Percentiles rank a stretch among this genome's conserved stretches.
These are phyloP conservation scores for Thielaviopsis euricoi DNA, from an alignment of 2,329 filamentous ascomycete species.

Conservation along the genomic window DNA sequence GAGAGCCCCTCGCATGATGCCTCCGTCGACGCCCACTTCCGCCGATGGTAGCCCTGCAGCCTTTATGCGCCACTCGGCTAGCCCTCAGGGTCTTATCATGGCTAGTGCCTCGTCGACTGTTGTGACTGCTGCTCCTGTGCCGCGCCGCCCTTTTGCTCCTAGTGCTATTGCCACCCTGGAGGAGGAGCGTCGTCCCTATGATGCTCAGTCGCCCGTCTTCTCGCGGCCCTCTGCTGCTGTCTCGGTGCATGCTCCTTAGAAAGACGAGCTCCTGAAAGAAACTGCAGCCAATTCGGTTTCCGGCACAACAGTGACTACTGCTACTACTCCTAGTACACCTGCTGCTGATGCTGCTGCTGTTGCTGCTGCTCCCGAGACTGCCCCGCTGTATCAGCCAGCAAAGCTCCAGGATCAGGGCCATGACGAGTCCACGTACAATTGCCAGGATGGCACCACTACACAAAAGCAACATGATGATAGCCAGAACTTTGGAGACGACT, in stretches of 20 bases:
- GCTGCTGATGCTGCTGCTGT: background rate
- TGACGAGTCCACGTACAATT: background rate
- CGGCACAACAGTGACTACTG: background rate
- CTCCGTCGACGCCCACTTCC: constrained; percentile 1
- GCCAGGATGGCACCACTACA: background rate
- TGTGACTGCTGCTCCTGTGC: constrained; percentile 8
- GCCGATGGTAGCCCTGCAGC: background rate
- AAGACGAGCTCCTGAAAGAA: constrained; percentile 3
- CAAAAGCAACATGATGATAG: background rate
- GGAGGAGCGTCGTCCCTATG: constrained; percentile 8
- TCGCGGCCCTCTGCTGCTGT: constrained; percentile 7
- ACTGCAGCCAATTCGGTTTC: background rate
- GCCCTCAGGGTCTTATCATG: constrained; percentile 2
- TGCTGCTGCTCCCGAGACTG: background rate
- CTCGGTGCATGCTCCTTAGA: constrained; percentile 11
- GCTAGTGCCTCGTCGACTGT: background rate
- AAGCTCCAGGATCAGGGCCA: background rate
- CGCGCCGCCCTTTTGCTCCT: constrained; percentile 9
- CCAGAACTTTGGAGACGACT: background rate
- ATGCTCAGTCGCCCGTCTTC: constrained; percentile 6
- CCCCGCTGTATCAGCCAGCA: background rate
- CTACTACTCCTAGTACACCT: background rate
- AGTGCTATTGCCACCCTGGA: constrained; percentile 12
- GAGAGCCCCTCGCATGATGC: background rate
- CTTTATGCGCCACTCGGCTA: constrained; percentile 4